Evolutionary conservation across 31 red algal species (phyloP).

Genomic region (Bonnemaisonia californica): DNA sequence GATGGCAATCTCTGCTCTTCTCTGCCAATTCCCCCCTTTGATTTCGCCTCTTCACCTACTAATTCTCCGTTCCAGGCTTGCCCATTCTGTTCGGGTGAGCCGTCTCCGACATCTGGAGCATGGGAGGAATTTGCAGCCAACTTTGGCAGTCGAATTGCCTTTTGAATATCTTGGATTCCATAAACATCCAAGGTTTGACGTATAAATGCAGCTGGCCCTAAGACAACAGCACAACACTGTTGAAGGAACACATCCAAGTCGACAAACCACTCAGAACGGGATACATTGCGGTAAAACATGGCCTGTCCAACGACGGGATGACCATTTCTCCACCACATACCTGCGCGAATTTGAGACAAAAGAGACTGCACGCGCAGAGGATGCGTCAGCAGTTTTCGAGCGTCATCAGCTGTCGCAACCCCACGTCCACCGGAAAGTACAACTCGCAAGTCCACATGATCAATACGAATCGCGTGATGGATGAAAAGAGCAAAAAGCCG

Average conservation of each 20-base stretch:
- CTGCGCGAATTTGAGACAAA: constrained; percentile 68
- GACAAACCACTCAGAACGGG: constrained; percentile 78
- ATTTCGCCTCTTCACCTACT: too few relatives aligned
- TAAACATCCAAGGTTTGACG: constrained; percentile 34
- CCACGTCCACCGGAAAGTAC: constrained; percentile 31
- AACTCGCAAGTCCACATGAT: constrained; percentile 37
- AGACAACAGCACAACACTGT: constrained; percentile 62
- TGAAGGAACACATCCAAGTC: constrained; percentile 86
- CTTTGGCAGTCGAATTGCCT: constrained; percentile 19
- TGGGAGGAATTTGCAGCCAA: background rate
- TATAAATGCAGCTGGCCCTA: constrained; percentile 30
- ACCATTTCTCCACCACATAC: constrained; percentile 92
- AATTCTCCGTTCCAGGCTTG: background rate
- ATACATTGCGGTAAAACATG: constrained; percentile 48
- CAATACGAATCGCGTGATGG: constrained; percentile 66
- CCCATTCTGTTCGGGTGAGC: background rate
- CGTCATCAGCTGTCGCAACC: background rate
- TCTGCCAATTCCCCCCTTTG: background rate
- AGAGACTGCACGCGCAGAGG: constrained; percentile 65
- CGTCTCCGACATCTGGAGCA: background rate
- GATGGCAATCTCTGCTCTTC: background rate
- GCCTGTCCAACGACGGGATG: constrained; percentile 31
- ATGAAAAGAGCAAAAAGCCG: constrained; percentile 70
- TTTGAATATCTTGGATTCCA: constrained; percentile 37
- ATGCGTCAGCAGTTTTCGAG: constrained; percentile 37